Conservation (phyloP, 1,284 basidiomycete genomes). For the Cutaneotrichosporon dermatis region DNA sequence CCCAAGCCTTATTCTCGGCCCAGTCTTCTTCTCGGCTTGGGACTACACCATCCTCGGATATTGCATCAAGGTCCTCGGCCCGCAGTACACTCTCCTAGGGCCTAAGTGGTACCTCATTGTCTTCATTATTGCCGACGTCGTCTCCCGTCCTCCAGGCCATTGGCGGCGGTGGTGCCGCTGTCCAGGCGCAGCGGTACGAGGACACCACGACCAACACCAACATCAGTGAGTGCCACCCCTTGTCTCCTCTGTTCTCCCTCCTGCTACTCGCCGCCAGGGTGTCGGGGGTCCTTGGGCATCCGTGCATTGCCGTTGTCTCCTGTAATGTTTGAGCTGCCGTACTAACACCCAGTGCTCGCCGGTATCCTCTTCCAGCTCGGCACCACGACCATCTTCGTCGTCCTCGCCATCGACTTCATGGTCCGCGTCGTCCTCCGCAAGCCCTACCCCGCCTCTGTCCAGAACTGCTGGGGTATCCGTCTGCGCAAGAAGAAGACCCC, state of each 20-base stretch:
- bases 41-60: constrained; percentile 44
- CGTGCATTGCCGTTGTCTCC: too few species aligned
- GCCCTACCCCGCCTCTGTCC: constrained; percentile 19
- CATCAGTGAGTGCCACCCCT: constrained; percentile 18
- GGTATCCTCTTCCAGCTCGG: constrained; percentile 47
- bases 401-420: constrained; percentile 36
- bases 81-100: constrained; percentile 39
- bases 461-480: background rate
- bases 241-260: too few species aligned
- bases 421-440: constrained; percentile 21
- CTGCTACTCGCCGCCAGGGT: too few species aligned
- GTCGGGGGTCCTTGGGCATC: too few species aligned
- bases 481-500: background rate
- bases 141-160: constrained; percentile 49
- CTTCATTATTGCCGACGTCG: constrained; percentile 46
- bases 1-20: constrained; percentile 40
- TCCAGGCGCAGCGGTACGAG: constrained; percentile 19
- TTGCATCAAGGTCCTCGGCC: constrained; percentile 41
- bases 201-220: constrained; percentile 21
- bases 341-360: constrained; percentile 34
- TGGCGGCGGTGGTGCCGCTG: constrained; percentile 46
- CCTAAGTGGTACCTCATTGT: constrained; percentile 41
- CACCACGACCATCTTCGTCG: constrained; percentile 37
- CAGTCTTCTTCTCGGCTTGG: constrained; percentile 44
- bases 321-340: too few species aligned